These are phyloP conservation scores for Globisporangium cylindrosporum DNA, from an alignment of 352 stramenopile species.

Conservation along the genomic window DNA sequence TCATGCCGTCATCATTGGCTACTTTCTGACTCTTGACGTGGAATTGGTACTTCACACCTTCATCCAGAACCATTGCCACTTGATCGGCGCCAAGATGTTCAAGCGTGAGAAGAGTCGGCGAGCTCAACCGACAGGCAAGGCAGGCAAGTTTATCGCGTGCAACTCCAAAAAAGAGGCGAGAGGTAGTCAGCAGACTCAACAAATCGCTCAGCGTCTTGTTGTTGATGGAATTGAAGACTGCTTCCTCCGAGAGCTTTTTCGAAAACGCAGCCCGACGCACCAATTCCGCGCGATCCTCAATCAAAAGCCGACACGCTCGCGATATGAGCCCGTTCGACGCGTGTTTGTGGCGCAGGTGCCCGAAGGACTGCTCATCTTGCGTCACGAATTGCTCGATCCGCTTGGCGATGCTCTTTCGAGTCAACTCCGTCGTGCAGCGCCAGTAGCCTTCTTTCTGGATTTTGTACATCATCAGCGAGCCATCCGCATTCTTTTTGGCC, in stretches of 20 bases:
- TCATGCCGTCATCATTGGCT: neutral
- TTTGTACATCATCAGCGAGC: slow-evolving; percentile 18
- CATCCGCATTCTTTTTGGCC: neutral
- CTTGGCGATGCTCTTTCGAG: slow-evolving; percentile 7
- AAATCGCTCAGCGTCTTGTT: slow-evolving; percentile 12
- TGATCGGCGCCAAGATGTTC: neutral
- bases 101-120: neutral
- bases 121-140: neutral
- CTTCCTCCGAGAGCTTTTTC: slow-evolving; percentile 18
- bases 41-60: slow-evolving; percentile 4
- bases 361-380: neutral
- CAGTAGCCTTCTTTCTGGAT: slow-evolving; percentile 16
- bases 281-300: slow-evolving; percentile 34
- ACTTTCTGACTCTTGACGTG: neutral
- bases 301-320: slow-evolving; percentile 21
- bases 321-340: slow-evolving; percentile 20
- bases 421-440: slow-evolving; percentile 11
- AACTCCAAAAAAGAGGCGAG: slow-evolving; percentile 6
- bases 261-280: slow-evolving; percentile 30
- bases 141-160: slow-evolving; percentile 15
- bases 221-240: slow-evolving; percentile 17
- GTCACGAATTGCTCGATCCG: slow-evolving; percentile 4
- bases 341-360: slow-evolving; percentile 8
- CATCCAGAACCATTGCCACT: neutral
- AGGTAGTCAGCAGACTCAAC: slow-evolving; percentile 7